Conservation (phyloP, 177 flowering plant species). For the Vitis hybrid region DNA sequence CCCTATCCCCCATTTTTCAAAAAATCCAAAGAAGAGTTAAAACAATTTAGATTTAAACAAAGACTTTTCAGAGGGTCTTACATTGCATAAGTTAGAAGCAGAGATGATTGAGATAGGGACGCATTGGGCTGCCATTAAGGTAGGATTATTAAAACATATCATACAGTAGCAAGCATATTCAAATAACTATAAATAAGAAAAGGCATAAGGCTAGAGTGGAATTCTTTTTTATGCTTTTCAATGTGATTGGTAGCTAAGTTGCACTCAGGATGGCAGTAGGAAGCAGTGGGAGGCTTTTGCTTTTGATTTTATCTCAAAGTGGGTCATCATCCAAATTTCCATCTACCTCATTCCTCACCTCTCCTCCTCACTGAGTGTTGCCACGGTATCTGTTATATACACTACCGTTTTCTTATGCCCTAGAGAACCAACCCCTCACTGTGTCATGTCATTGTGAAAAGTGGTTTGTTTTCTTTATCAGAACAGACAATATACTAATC, state of each 20-base stretch:
- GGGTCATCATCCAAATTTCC: slow-evolving; percentile 24
- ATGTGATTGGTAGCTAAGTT: slow-evolving; percentile 36
- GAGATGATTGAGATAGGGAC: slow-evolving; percentile 15
- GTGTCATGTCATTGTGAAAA: slow-evolving; percentile 17
- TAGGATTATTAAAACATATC: slow-evolving; percentile 15
- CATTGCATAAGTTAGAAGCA: slow-evolving; percentile 13
- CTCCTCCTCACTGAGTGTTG: slow-evolving; percentile 10
- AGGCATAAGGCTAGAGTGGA: slow-evolving; percentile 26
- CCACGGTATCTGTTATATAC: background rate
- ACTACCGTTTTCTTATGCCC: slow-evolving; percentile 8
- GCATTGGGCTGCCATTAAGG: slow-evolving; percentile 15
- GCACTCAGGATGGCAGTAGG: slow-evolving; percentile 24
- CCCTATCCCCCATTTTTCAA: background rate
- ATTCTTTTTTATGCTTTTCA: slow-evolving; percentile 25
- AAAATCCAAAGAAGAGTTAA: slow-evolving; percentile 3
- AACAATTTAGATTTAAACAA: slow-evolving; percentile 6
- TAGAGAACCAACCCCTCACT: slow-evolving; percentile 14
- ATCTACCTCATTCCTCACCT: slow-evolving; percentile 30
- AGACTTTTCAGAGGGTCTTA: slow-evolving; percentile 5
- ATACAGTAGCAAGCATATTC: slow-evolving; percentile 26
- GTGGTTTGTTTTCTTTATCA: slow-evolving; percentile 17
- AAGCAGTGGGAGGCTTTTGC: slow-evolving; percentile 16
- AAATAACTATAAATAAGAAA: slow-evolving; percentile 23
- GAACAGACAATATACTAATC: slow-evolving; percentile 9
- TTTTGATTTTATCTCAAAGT: slow-evolving; percentile 16